Evolutionary conservation across 2,329 filamentous ascomycete species (phyloP).

Genomic region (Calonectria honghensis): DNA sequence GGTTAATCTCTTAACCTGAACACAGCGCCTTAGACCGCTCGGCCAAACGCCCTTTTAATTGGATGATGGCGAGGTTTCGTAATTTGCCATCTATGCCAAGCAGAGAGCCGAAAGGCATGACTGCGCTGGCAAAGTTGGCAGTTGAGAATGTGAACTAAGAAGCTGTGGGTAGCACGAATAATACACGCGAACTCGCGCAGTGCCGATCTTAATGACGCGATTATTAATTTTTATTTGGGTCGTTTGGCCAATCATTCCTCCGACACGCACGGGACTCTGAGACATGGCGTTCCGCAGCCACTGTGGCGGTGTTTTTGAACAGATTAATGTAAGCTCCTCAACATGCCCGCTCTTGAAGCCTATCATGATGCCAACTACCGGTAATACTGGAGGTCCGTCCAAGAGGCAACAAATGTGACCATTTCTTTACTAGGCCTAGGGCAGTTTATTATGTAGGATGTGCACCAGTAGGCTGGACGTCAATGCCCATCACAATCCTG

Average conservation of each 20-base stretch:
- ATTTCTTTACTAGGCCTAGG: no score
- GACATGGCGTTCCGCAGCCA: not conserved
- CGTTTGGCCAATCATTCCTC: not conserved
- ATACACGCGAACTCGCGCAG: not conserved
- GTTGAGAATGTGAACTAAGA: not conserved
- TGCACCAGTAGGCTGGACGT: no score
- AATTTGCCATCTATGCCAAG: not conserved
- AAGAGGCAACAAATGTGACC: no score
- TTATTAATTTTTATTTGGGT: not conserved
- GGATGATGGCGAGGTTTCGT: not conserved
- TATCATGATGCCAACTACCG: no score
- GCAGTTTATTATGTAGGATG: no score
- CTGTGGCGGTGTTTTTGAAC: not conserved
- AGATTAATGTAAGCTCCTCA: not conserved
- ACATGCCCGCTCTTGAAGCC: not conserved
- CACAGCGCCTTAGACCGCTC: conserved; percentile 28
- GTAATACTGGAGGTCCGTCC: no score
- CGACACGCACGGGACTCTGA: not conserved
- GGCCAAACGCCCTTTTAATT: conserved; percentile 24
- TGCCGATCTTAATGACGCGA: not conserved
- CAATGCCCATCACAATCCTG: not conserved
- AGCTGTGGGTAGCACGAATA: not conserved
- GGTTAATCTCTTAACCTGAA: conserved; percentile 24
- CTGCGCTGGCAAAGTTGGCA: no score
- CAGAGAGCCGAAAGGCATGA: no score